Evolutionary conservation across 2,329 filamentous ascomycete genomes (phyloP), one percentile per base, ranked within the genome.

Genomic region (Diaporthe vaccinii): DNA sequence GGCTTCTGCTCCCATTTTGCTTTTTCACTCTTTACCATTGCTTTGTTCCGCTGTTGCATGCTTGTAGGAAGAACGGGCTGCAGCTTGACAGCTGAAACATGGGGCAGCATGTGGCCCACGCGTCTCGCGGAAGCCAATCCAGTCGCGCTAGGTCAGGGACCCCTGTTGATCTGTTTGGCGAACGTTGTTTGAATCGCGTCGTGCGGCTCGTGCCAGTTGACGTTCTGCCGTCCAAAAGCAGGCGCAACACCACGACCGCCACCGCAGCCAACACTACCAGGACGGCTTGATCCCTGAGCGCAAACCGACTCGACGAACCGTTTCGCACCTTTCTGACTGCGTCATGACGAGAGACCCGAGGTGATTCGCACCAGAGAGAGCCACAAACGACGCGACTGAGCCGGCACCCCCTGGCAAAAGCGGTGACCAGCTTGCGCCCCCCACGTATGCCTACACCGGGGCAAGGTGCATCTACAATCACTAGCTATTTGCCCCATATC

Each of bases 151-250:
- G 62, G 12, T 20, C 3, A 36, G 62, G 55, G 59, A 36, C 70
- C 62, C 74, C 71, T 75, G 74, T 57, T 58, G 55, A 65, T 74
- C 34, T 67, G 62, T 62, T 57, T 73, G 74, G 59, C 36, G 67
- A 71, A 62, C 58, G 53, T 51, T 67, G 53, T 46, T 65, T 72
- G 70, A 74, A 58, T 74, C 74, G 74, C 74, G 74, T 75, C 62
- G n/a, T 68, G 62, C 31, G 62, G 62, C 62, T 68, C 62, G 62
- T 68, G 62, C 62, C 62, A 68, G 44, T 68, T 53, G 62, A 68
- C 44, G 44, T 68, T 39, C 62, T 68, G 62, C 62, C 62, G 46
- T 25, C 62, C 62, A 51, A 62, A 65, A 57, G 51, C 31, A 51
- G 39, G 41, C 41, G 44, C 20, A 51, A 57, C 69, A 62, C 41